Base-by-base conservation (phyloP, 495 filamentous ascomycete species). In the Ramalina peruviana region DNA sequence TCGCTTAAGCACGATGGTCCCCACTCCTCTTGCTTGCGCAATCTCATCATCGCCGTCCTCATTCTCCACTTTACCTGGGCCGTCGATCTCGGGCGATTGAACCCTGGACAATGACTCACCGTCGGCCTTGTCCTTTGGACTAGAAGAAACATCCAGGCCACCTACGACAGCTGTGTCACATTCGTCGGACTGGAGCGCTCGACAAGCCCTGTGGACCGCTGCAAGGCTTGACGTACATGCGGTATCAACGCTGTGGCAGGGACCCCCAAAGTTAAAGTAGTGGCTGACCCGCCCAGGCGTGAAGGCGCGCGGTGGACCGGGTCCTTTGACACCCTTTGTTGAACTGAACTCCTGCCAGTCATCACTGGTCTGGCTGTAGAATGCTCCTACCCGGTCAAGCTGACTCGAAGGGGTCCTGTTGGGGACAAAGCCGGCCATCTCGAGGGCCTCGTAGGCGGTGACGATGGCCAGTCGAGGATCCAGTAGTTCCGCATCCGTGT, bases 351-450 rank as follows among this genome's bases (percentile, higher is more conserved):
- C 88, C 65, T 83, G 79, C 72, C 86, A 94, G 54, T 95, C 88
- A 49, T 93, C 85, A 53, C 83, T 88, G 3, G 88, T 90, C 68
- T 88, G 84, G 40, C 88, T 88, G 61, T 90, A 92, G 63, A 92
- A 95, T 17, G 84, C 86, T 36, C 88, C 88, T 46, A 94, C 81
- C 9, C 88, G 76, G 60, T 90, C 80, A 17, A 84, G 72, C 55
- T 83, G 77, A 0, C 86, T 88, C 1, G 86, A 87, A 0, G 83
- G 84, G 0, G 88, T 93, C 49, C 83, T 72, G 63, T 93, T 85
- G 0, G 85, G 82, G 36, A 90, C 83, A 58, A 86, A 46, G 0
- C 86, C 86, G 16, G 82, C 76, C 75, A 81, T 81, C 60, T 92
- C 84, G 4, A 92, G 70, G 0, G 86, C 86, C 57, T 88, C 84